These are phyloP conservation scores for Candida sp. DNA, from an alignment of 1,139 yeast species.

Conservation along the genomic window DNA sequence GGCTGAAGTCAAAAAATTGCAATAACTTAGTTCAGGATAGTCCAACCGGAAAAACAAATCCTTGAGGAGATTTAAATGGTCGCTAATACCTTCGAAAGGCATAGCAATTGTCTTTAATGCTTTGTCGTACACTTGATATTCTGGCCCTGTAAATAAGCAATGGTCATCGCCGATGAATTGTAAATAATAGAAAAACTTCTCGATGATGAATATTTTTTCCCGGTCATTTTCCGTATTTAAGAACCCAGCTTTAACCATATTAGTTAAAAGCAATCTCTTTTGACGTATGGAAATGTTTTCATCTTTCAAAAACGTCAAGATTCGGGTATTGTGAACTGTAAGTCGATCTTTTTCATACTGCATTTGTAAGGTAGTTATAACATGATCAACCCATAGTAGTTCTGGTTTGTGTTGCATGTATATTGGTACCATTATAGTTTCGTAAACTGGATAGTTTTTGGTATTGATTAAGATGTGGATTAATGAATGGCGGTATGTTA, in stretches of 20 bases:
- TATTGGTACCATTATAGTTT: constrained; percentile 14
- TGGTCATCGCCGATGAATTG: constrained; percentile 17
- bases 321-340: constrained; percentile 10
- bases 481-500: constrained; percentile 15
- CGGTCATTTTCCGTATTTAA: constrained; percentile 6
- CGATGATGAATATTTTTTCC: constrained; percentile 12
- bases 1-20: constrained; percentile 21
- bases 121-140: constrained; percentile 15
- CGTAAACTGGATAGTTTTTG: constrained; percentile 17
- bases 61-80: constrained; percentile 1
- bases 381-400: constrained; percentile 19
- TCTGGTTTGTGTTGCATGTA: constrained; percentile 3
- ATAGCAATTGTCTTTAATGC: constrained; percentile 16
- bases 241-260: constrained; percentile 3
- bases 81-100: constrained; percentile 9
- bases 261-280: constrained; percentile 1
- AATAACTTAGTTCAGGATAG: constrained; percentile 6
- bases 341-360: constrained; percentile 8
- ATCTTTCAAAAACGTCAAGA: constrained; percentile 13
- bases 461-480: constrained; percentile 19
- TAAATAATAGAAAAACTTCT: constrained; percentile 16
- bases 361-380: constrained; percentile 19
- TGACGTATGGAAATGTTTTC: constrained; percentile 5
- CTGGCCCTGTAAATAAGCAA: constrained; percentile 13
- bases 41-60: constrained; percentile 2